These are phyloP conservation scores for Coniochaeta pulveracea DNA, from an alignment of 2,329 filamentous ascomycete species.

Conservation along the genomic window DNA sequence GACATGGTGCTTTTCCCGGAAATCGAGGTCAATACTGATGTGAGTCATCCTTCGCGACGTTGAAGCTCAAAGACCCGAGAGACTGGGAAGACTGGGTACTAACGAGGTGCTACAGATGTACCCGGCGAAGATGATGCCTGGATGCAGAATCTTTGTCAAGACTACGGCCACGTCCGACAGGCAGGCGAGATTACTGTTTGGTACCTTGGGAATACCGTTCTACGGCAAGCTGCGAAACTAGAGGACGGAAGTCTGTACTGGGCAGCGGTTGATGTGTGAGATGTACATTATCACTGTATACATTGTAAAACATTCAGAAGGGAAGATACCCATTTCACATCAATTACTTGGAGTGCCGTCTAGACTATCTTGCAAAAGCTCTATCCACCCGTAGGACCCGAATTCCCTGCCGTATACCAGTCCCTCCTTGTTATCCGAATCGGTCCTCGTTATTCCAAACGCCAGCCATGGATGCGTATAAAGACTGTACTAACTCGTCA, in stretches of 20 bases:
- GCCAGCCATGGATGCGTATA: too few species aligned
- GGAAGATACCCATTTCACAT: too few species aligned
- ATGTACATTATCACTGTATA: slow-evolving; percentile 5
- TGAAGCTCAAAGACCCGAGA: slow-evolving; percentile 5
- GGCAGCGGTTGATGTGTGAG: slow-evolving; percentile 3
- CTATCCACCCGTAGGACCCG: too few species aligned
- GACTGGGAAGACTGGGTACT: slow-evolving; percentile 7
- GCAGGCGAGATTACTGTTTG: slow-evolving; percentile 68
- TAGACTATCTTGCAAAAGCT: too few species aligned
- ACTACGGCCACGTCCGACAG: slow-evolving; percentile 77
- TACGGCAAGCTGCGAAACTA: slow-evolving; percentile 38
- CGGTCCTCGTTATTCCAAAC: too few species aligned
- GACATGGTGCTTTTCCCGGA: slow-evolving; percentile 82
- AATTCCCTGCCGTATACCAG: too few species aligned
- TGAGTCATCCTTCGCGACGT: slow-evolving; percentile 35
- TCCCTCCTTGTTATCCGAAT: too few species aligned
- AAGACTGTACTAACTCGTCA: too few species aligned
- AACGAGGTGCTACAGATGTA: slow-evolving; percentile 34
- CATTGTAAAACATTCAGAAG: slow-evolving; percentile 1
- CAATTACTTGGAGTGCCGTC: too few species aligned
- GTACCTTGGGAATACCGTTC: slow-evolving; percentile 68
- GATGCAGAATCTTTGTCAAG: slow-evolving; percentile 72
- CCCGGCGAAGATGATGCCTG: slow-evolving; percentile 64
- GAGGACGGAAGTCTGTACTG: not conserved
- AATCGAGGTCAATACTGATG: slow-evolving; percentile 89